Percentiles rank a stretch among this genome's conserved stretches.
phyloP scores from a whole-genome alignment of 148 eudicot species.

The Rhododendron henanense region DNA sequence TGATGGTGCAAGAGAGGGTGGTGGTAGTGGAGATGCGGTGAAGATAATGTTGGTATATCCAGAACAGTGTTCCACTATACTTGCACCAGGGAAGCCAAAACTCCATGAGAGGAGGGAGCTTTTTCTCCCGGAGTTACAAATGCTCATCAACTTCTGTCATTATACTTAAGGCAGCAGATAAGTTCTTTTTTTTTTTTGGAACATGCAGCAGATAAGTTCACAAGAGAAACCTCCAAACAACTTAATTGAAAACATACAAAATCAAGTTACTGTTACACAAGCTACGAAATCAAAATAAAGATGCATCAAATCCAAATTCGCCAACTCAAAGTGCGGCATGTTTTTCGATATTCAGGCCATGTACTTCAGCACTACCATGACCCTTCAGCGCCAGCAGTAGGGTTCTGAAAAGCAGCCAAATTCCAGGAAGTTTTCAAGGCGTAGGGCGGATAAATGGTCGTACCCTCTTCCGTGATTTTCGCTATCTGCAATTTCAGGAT shows the following conservation, averaged over 20 bases:
- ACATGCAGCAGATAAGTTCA: not conserved
- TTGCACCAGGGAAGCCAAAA: not conserved
- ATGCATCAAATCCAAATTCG: not conserved
- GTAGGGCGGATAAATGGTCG: constrained; percentile 60
- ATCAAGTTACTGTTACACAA: not conserved
- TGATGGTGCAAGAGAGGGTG: not conserved
- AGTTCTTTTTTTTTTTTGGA: not conserved
- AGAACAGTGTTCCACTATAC: not conserved
- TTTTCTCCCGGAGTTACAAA: not conserved
- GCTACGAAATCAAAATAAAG: not conserved
- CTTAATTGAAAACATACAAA: not conserved
- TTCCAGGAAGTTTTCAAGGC: constrained; percentile 80
- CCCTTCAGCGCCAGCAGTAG: constrained; percentile 72
- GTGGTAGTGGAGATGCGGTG: not conserved
- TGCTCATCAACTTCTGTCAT: not conserved
- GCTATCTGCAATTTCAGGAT: constrained; percentile 53
- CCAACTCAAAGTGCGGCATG: not conserved
- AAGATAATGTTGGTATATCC: not conserved
- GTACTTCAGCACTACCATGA: constrained; percentile 48
- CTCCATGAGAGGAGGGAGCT: not conserved
- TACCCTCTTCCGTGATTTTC: constrained; percentile 73
- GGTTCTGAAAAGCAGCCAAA: constrained; percentile 68
- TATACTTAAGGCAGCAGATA: not conserved
- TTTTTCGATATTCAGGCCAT: not conserved
- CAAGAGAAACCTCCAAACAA: not conserved